phyloP scores from a whole-genome alignment of 2,329 filamentous ascomycete genomes.

The Aspergillus sp. region DNA sequence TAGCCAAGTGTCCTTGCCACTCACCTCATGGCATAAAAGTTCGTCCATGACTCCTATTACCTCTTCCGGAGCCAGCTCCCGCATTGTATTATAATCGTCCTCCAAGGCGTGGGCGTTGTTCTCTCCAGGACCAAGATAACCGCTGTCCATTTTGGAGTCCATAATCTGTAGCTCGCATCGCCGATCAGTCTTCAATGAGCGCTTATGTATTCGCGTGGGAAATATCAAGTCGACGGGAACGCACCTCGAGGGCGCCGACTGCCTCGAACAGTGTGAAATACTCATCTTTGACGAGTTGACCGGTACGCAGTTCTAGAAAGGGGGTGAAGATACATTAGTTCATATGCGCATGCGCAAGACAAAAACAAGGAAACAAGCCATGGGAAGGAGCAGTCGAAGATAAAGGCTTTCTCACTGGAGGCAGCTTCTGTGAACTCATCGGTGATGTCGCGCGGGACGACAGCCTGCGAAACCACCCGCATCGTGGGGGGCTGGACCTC shows the following conservation, averaged over 20 bases:
- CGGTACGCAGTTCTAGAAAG: conserved; percentile 65
- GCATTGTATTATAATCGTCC: conserved; percentile 73
- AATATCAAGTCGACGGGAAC: conserved; percentile 14
- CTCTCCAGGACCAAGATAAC: conserved; percentile 73
- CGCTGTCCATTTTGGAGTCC: conserved; percentile 99
- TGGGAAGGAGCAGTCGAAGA: background rate
- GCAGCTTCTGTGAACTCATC: conserved; percentile 53
- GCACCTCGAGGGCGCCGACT: conserved; percentile 68
- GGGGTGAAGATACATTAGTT: conserved; percentile 9
- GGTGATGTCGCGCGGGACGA: conserved; percentile 53
- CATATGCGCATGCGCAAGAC: background rate
- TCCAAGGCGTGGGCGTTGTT: conserved; percentile 59
- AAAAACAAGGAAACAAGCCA: background rate
- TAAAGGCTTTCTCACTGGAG: conserved; percentile 38
- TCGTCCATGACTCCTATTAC: conserved; percentile 93
- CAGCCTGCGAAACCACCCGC: conserved; percentile 35
- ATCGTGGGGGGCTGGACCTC: conserved; percentile 28
- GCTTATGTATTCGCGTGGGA: background rate
- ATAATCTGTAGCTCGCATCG: conserved; percentile 67
- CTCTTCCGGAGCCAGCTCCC: conserved; percentile 69
- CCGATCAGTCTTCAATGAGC: conserved; percentile 14
- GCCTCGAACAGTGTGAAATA: conserved; percentile 92
- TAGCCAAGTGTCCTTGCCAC: conserved; percentile 8
- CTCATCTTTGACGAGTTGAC: conserved; percentile 89
- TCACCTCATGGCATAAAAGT: conserved; percentile 80